These are phyloP conservation scores for Sporisorium iseilematis-ciliati DNA, from an alignment of 1,284 basidiomycete genomes.

Conservation along the genomic window DNA sequence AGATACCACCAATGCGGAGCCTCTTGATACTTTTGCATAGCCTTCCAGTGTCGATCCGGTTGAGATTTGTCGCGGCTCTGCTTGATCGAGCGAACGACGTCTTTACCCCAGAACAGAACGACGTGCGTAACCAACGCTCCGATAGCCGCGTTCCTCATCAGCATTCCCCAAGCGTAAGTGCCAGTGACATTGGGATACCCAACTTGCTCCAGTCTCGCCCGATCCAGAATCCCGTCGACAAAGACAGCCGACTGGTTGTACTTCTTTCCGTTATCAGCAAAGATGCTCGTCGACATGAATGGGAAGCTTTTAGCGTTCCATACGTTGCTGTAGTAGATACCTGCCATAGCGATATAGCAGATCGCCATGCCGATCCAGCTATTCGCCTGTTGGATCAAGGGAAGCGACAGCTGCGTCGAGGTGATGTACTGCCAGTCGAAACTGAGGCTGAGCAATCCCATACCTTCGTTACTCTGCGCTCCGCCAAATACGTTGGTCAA, in stretches of 20 bases:
- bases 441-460: slow-evolving; percentile 58
- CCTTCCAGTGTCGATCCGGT: slow-evolving; percentile 75
- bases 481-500: slow-evolving; percentile 69
- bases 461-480: slow-evolving; percentile 37
- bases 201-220: slow-evolving; percentile 50
- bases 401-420: slow-evolving; percentile 45
- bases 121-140: slow-evolving; percentile 77
- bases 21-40: slow-evolving; percentile 66
- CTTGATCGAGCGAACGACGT: slow-evolving; percentile 72
- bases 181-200: slow-evolving; percentile 62
- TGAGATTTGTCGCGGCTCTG: slow-evolving; percentile 72
- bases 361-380: slow-evolving; percentile 55
- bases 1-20: slow-evolving; percentile 67
- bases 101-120: slow-evolving; percentile 72
- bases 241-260: slow-evolving; percentile 72
- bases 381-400: slow-evolving; percentile 65
- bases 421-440: slow-evolving; percentile 65
- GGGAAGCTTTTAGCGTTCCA: slow-evolving; percentile 50
- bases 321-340: slow-evolving; percentile 62
- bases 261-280: slow-evolving; percentile 18
- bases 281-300: slow-evolving; percentile 52
- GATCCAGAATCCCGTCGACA: slow-evolving; percentile 39
- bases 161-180: slow-evolving; percentile 76
- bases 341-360: slow-evolving; percentile 53
- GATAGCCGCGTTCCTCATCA: slow-evolving; percentile 69